A percentile compares a stretch with the other conserved stretches of the same genome.
These are phyloP conservation scores for Lactifluus volemus DNA, from an alignment of 768 basidiomycete species.

Conservation along the genomic window DNA sequence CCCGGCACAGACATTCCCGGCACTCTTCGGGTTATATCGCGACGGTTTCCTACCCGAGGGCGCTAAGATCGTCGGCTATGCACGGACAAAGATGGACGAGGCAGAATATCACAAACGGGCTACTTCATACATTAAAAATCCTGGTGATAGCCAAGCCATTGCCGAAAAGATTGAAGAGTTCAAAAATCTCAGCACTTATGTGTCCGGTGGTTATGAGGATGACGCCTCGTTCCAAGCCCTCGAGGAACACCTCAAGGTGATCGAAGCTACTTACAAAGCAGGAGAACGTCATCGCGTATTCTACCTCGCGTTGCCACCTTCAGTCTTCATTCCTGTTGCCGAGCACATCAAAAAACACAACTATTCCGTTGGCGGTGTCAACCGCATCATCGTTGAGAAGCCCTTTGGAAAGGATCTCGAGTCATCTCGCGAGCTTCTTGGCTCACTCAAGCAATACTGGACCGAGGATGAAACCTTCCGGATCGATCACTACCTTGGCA, in stretches of 20 bases:
- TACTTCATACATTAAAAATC: constrained; percentile 78
- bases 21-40: constrained; percentile 82
- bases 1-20: constrained; percentile 75
- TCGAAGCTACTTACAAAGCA: constrained; percentile 63
- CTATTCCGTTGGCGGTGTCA: constrained; percentile 64
- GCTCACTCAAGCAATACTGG: constrained; percentile 80
- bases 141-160: constrained; percentile 50
- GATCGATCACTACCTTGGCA: constrained; percentile 98
- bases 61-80: constrained; percentile 91
- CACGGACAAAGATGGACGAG: constrained; percentile 87
- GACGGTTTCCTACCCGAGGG: constrained; percentile 73
- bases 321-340: constrained; percentile 87
- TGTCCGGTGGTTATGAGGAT: constrained; percentile 86
- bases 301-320: constrained; percentile 96
- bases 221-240: constrained; percentile 69
- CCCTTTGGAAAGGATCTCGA: constrained; percentile 95
- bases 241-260: constrained; percentile 62
- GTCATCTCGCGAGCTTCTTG: constrained; percentile 70
- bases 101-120: constrained; percentile 79
- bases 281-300: constrained; percentile 77
- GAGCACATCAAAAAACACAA: constrained; percentile 74
- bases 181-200: constrained; percentile 70
- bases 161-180: constrained; percentile 69
- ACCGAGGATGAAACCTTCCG: constrained; percentile 96
- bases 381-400: constrained; percentile 96